Evolutionary conservation across 2,329 filamentous ascomycete genomes (phyloP), one percentile per base, ranked within the genome.

Genomic region (Verticillium nonalfalfae): DNA sequence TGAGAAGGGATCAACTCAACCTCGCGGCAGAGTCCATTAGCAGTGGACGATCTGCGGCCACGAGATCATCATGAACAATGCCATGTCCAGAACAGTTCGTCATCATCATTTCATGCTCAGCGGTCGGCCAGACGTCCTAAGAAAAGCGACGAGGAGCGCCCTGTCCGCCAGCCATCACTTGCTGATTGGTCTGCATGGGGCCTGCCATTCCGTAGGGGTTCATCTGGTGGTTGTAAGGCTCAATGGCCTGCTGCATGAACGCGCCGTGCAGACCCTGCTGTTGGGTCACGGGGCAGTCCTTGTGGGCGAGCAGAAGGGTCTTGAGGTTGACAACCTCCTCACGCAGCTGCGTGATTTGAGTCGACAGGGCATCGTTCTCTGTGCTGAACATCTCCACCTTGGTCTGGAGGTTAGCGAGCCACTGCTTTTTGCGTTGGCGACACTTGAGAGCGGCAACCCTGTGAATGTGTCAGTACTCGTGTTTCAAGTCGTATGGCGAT

Each of bases 351-450:
- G 89, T 89, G 62, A 98, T 93, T 65, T 95, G 94, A 3, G 88
- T 83, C 18, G 89, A 91, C 38, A 99, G 82, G 1, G 87, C 87
- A 71, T 99, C 95, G 66, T 98, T 98, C 75, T 99, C 95, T 1
- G 84, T 89, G 65, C 90, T 93, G 71, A 93, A 98, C 67, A 96
- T 83, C 74, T 99, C 95, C 15, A 98, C 94, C 75, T 98, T 98
- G 61, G 86, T 86, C 74, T 99, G 95, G 1, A 99, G 83, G 68
- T 97, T 98, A 36, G 91, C 90, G 62, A 98, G 85, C 95, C 95
- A 99, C 73, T 98, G 95, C 83, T 99, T 99, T 83, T 99, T 99
- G 21, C 95, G 87, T 75, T 99, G 95, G 64, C 95, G 90, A 76
- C 95, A 99, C 73, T 99, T 99, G 63, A 99, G 81, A 3, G 95